These are phyloP conservation scores for Debaryomyces psychrophilus DNA, from an alignment of 1,139 yeast genomes.

Conservation along the genomic window DNA sequence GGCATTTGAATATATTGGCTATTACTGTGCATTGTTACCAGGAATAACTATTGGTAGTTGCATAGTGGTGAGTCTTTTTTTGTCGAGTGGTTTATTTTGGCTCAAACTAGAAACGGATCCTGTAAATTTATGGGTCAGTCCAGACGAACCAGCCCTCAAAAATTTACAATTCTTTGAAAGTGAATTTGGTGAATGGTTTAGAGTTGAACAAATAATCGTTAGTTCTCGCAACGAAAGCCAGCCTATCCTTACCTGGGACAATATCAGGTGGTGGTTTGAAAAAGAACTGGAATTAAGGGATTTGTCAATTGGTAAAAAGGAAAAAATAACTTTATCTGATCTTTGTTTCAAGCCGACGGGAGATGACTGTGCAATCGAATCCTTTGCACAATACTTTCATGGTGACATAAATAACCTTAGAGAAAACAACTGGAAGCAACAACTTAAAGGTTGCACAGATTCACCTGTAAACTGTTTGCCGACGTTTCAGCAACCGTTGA, in stretches of 20 bases:
- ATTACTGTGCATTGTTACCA: slow-evolving; percentile 62
- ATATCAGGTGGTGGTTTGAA: slow-evolving; percentile 84
- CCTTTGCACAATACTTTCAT: slow-evolving; percentile 84
- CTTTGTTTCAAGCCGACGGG: slow-evolving; percentile 81
- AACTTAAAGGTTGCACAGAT: slow-evolving; percentile 61
- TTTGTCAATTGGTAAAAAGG: slow-evolving; percentile 26
- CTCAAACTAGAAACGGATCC: slow-evolving; percentile 78
- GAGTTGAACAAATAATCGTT: slow-evolving; percentile 82
- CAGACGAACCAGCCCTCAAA: slow-evolving; percentile 68
- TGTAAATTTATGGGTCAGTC: slow-evolving; percentile 85
- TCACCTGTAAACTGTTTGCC: slow-evolving; percentile 93
- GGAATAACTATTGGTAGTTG: slow-evolving; percentile 52
- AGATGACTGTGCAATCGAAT: slow-evolving; percentile 84
- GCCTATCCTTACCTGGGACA: slow-evolving; percentile 64
- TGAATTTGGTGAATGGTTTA: slow-evolving; percentile 88
- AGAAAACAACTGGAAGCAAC: slow-evolving; percentile 54
- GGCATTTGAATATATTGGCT: slow-evolving; percentile 51
- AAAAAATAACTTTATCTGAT: slow-evolving; percentile 52
- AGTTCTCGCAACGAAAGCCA: slow-evolving; percentile 63
- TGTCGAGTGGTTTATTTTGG: slow-evolving; percentile 56
- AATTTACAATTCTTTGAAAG: slow-evolving; percentile 74
- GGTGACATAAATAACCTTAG: slow-evolving; percentile 61
- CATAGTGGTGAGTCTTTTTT: slow-evolving; percentile 43
- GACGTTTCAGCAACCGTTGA: slow-evolving; percentile 85
- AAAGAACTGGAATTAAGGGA: slow-evolving; percentile 60